Evolutionary conservation across 257 asterid genomes (phyloP), one percentile per base, ranked within the genome.

Genomic region (Cinchona pubescens): DNA sequence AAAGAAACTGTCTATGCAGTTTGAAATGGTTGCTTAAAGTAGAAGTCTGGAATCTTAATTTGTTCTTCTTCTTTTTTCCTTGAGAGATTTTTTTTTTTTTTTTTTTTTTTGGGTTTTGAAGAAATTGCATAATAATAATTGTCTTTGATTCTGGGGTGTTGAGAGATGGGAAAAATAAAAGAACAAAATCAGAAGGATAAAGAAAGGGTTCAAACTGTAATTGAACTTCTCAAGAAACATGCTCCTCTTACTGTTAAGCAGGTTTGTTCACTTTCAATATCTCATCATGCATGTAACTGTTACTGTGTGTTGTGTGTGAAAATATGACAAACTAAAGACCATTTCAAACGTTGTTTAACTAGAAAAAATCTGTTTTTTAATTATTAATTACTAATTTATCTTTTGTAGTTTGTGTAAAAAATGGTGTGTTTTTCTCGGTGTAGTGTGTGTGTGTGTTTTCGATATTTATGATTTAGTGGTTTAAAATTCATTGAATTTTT

Each of bases 171-270:
- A 8, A 88, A 82, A 83, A n/a, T n/a, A n/a, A 90, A 89, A 81
- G 92, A 90, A 68, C 90, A 91, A 78, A 76, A 59, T 65, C 86
- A 85, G 83, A 94, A 83, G 68, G 91, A 90, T 23, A 85, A 80
- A 83, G 84, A 79, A 37, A 90, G 79, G 76, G 90, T 85, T 79
- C 85, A 88, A 59, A 82, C 96, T 34, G 99, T 95, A 19, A 83
- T 95, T 62, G 83, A 86, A 18, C 84, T 92, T 68, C 82, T 95
- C 77, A 88, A 84, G 77, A 92, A 92, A 83, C 97, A 88, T 81
- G 74, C 91, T 67, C 98, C 94, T 11, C 94, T 92, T 67, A 75
- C 96, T 49, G 80, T 91, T 70, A 91, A 87, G 79, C 99, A 95
- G 98, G 99, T 92, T 65, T n/a, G 38, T 45, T 15, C 51, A 76